Conservation (phyloP, 1,139 yeast species). For the Suhomyces taliae region DNA sequence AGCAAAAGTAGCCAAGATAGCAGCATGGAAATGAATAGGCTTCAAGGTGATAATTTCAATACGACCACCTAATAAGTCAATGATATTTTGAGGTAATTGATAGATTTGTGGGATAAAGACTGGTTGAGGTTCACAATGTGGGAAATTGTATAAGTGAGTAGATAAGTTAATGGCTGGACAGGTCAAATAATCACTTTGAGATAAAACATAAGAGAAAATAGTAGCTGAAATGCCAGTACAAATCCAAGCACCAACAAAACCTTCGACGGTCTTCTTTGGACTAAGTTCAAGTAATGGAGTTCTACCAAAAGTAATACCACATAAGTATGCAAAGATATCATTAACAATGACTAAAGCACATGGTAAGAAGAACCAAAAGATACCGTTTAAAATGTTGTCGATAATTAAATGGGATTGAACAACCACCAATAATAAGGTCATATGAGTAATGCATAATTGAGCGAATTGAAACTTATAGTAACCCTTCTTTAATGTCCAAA, state of each 20-base stretch:
- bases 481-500: conserved; percentile 85
- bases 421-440: conserved; percentile 87
- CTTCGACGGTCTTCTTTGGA: conserved; percentile 97
- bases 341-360: conserved; percentile 89
- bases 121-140: conserved; percentile 79
- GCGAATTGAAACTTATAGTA: conserved; percentile 90
- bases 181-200: conserved; percentile 71
- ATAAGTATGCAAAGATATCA: conserved; percentile 93
- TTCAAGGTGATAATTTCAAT: conserved; percentile 59
- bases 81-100: conserved; percentile 70
- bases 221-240: conserved; percentile 82
- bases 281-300: conserved; percentile 92
- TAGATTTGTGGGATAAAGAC: conserved; percentile 79
- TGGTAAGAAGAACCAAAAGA: conserved; percentile 94
- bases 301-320: conserved; percentile 95
- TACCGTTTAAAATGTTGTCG: conserved; percentile 83
- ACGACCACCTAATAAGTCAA: conserved; percentile 35
- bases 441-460: conserved; percentile 90
- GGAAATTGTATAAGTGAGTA: conserved; percentile 48
- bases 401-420: conserved; percentile 93
- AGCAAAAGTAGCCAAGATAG: conserved; percentile 88
- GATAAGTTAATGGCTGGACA: conserved; percentile 80
- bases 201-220: conserved; percentile 60
- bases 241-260: conserved; percentile 96
- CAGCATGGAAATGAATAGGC: conserved; percentile 88